phyloP scores from a whole-genome alignment of 2,329 filamentous ascomycete genomes.

The Zopfia rhizophila region DNA sequence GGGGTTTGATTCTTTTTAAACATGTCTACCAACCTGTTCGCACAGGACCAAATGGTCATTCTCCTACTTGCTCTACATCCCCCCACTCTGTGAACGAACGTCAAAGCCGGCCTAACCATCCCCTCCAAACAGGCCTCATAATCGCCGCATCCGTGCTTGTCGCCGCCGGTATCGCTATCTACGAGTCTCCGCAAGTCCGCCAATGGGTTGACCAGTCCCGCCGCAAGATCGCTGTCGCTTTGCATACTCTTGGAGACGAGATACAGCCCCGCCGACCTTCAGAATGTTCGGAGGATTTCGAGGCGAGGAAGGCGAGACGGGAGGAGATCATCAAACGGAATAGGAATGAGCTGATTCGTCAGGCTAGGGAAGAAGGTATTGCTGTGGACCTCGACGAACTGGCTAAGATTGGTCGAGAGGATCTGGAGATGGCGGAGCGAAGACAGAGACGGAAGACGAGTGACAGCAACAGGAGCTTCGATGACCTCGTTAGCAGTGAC shows the following conservation, averaged over 20 bases:
- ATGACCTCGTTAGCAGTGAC: slow-evolving; percentile 53
- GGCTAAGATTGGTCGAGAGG: slow-evolving; percentile 43
- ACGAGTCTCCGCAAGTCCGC: slow-evolving; percentile 71
- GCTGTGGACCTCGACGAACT: slow-evolving; percentile 55
- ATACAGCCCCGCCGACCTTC: slow-evolving; percentile 58
- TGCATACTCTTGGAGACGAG: slow-evolving; percentile 70
- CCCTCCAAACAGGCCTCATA: slow-evolving; percentile 64
- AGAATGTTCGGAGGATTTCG: slow-evolving; percentile 45
- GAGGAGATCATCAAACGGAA: slow-evolving; percentile 47
- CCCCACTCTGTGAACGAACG: slow-evolving; percentile 8
- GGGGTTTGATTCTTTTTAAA: slow-evolving; percentile 1
- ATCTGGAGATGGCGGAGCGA: slow-evolving; percentile 32
- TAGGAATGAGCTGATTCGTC: slow-evolving; percentile 47
- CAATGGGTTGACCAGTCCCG: slow-evolving; percentile 71
- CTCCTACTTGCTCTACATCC: slow-evolving; percentile 21
- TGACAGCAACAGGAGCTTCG: slow-evolving; percentile 45
- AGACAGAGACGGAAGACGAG: slow-evolving; percentile 25
- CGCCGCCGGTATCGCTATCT: slow-evolving; percentile 70
- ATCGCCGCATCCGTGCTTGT: slow-evolving; percentile 70
- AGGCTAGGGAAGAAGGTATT: slow-evolving; percentile 52
- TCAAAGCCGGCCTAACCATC: slow-evolving; percentile 37
- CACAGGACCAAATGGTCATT: slow-evolving; percentile 37
- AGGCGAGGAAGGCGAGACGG: slow-evolving; percentile 39
- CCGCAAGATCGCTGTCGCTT: slow-evolving; percentile 68
- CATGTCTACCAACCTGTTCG: slow-evolving; percentile 44